A percentile compares a stretch with the other conserved stretches of the same genome.
These are phyloP conservation scores for Fusarium pininemorale DNA, from an alignment of 2,329 filamentous ascomycete genomes.

Conservation along the genomic window DNA sequence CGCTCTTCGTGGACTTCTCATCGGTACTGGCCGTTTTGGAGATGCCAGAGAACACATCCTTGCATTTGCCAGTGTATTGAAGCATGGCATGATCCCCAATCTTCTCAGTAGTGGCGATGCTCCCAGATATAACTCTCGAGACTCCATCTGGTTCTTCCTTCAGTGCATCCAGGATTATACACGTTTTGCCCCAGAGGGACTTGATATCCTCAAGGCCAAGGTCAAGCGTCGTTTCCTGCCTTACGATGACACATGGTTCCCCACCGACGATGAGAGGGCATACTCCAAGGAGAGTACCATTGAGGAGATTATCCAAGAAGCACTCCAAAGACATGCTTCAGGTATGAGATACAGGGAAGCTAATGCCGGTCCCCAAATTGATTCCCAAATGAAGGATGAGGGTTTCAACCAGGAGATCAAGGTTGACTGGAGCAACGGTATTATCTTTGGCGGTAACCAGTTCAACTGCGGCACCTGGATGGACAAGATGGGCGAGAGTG, in stretches of 20 bases:
- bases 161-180: constrained; percentile 96
- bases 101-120: constrained; percentile 84
- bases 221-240: constrained; percentile 89
- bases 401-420: constrained; percentile 93
- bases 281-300: constrained; percentile 87
- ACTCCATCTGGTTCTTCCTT: constrained; percentile 98
- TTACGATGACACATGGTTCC: constrained; percentile 96
- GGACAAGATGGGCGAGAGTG: constrained; percentile 99
- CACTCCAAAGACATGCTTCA: constrained; percentile 87
- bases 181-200: constrained; percentile 80
- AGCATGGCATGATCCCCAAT: constrained; percentile 99
- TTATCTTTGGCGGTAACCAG: constrained; percentile 95
- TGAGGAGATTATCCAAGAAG: constrained; percentile 91
- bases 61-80: constrained; percentile 94
- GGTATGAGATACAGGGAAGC: constrained; percentile 94
- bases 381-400: constrained; percentile 90
- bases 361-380: constrained; percentile 87
- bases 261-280: constrained; percentile 79
- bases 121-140: constrained; percentile 93
- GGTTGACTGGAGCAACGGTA: constrained; percentile 88
- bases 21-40: constrained; percentile 86
- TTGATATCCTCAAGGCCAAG: constrained; percentile 76
- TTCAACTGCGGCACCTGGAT: constrained; percentile 98
- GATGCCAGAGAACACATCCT: constrained; percentile 95
- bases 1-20: constrained; percentile 87